Evolutionary conservation across 2,329 filamentous ascomycete species (phyloP), one percentile per base, ranked within the genome.

Genomic region (Fusarium sp.): DNA sequence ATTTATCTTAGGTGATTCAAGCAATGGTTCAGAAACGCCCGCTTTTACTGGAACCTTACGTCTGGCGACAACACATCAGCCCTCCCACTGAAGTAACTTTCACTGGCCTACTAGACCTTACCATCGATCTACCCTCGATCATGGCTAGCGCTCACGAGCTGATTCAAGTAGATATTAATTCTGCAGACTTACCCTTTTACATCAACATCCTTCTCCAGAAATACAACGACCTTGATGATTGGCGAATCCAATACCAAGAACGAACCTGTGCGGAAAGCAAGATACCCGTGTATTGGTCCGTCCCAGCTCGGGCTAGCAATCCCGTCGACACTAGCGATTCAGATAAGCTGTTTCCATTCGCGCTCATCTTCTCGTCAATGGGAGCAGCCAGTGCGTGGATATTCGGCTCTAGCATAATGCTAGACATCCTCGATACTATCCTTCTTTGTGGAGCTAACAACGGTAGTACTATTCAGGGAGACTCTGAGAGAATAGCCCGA

Each of bases 321-420:
- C 62, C 61, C 1, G 16, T 38, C 3, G 62, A 65, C 2, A 5
- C 13, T 0, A 12, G 24, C n/a, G 11, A 53, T 8, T 3, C 7
- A 3, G 62, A 66, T 1, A 60, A 40, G 5, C 15, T 61, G 1
- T 66, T 66, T 3, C 62, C 62, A 1, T 65, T 66, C 22, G 34
- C 62, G 0, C 34, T 65, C 0, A 8, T 48, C 0, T 65, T 65
- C 20, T 59, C 61, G 0, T 65, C 61, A 2, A 40, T 66, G 3
- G 46, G 41, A 11, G 13, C 6, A 1, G 62, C 62, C 0, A 66
- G 32, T n/a, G 16, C 47, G 0, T 65, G 62, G 62, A 53, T 66
- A 22, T 43, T 65, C 9, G 12, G 46, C 3, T 48, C 20, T 0
- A 44, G 34, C 6, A 40, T 59, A 3, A 65, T 65, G 54, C 38